Evolutionary conservation across 116 monocot genomes (phyloP).

Genomic region (Papilionanthe hybrid): DNA sequence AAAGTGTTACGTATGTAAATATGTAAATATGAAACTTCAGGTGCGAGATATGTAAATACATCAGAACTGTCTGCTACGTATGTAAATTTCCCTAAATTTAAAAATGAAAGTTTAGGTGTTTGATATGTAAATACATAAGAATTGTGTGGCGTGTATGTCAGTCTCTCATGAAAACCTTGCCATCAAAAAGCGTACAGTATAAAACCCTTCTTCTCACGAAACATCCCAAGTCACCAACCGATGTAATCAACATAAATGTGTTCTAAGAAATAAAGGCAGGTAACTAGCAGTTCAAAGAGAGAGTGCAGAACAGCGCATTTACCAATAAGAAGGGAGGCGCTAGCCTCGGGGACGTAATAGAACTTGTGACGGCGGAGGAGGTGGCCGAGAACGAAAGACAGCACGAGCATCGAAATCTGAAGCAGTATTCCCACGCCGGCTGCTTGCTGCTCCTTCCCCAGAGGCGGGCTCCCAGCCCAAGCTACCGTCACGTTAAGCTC

Average conservation of each 20-base stretch:
- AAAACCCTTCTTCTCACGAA: neutral
- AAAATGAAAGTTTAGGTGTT: no score
- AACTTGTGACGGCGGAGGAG: slow-evolving; percentile 78
- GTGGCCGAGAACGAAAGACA: slow-evolving; percentile 86
- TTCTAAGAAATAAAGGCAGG: neutral
- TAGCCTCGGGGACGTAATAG: slow-evolving; percentile 95
- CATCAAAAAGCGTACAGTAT: no score
- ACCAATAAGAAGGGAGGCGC: slow-evolving; percentile 95
- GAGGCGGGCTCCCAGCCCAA: slow-evolving; percentile 9
- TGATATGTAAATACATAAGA: no score
- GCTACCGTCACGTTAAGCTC: no score
- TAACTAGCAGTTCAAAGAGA: neutral
- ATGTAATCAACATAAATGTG: neutral
- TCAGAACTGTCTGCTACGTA: no score
- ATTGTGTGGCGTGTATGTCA: no score
- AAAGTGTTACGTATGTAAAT: no score
- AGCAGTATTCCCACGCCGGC: slow-evolving; percentile 85
- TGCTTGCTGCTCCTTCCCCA: slow-evolving; percentile 88
- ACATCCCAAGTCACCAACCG: neutral
- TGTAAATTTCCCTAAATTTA: no score
- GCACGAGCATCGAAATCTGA: slow-evolving; percentile 94
- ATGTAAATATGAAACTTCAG: no score
- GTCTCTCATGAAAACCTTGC: no score
- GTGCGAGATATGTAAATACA: no score
- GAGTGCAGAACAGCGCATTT: neutral